Evolutionary conservation across 371 early-diverging fungal species (phyloP).

Genomic region (Saksenaea vasiformis): DNA sequence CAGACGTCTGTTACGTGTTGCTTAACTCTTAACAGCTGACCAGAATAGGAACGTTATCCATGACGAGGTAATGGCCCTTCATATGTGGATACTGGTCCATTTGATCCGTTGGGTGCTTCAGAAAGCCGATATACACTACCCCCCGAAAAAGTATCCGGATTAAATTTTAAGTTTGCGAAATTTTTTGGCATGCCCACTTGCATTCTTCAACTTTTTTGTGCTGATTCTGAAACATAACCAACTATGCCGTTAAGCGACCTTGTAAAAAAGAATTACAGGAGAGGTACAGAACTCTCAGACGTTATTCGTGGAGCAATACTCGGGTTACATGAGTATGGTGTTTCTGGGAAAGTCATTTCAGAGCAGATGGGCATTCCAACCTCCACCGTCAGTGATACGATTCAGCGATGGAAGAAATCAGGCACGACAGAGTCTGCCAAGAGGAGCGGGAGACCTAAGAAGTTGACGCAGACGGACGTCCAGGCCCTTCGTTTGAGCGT

Average conservation of each 20-base stretch:
- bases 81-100: conserved; percentile 22
- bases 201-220: too few relatives aligned
- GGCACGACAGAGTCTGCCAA: neutral
- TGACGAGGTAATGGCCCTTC: conserved; percentile 19
- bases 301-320: neutral
- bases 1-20: conserved; percentile 1
- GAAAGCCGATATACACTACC: conserved; percentile 24
- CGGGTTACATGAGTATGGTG: neutral
- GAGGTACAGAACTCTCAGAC: neutral
- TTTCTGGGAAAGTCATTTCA: neutral
- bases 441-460: neutral
- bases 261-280: neutral
- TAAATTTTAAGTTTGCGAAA: too few relatives aligned
- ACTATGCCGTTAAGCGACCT: neutral
- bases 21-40: conserved; percentile 6
- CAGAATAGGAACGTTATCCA: conserved; percentile 23
- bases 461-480: too few relatives aligned
- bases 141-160: too few relatives aligned
- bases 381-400: neutral
- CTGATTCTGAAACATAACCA: too few relatives aligned
- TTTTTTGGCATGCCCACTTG: too few relatives aligned
- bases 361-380: neutral
- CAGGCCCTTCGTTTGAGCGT: too few relatives aligned
- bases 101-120: conserved; percentile 20
- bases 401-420: neutral